Conservation (phyloP, 2,329 filamentous ascomycete genomes). For the Aureobasidium sp. region DNA sequence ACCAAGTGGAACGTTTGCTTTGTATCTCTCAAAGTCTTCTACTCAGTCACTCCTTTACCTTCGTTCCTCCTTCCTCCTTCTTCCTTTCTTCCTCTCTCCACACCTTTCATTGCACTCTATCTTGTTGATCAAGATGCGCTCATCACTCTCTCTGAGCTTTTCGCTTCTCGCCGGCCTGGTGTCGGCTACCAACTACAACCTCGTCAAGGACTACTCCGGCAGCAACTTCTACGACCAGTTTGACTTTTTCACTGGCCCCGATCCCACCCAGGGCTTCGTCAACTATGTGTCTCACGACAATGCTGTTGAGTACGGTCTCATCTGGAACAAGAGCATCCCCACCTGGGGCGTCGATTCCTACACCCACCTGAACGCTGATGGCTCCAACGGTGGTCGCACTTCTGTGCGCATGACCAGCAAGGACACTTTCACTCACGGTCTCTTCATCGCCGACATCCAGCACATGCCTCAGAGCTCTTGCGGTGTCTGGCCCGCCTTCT, state of each 20-base stretch:
- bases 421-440: constrained; percentile 38
- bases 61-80: not conserved
- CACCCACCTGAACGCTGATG: constrained; percentile 10
- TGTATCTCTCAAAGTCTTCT: not conserved
- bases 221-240: constrained; percentile 48
- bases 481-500: constrained; percentile 43
- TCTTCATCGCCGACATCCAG: constrained; percentile 43
- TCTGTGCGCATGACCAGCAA: constrained; percentile 42
- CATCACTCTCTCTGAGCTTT: constrained; percentile 13
- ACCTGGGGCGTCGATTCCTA: constrained; percentile 20
- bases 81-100: not conserved
- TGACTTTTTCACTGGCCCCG: constrained; percentile 45
- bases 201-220: constrained; percentile 42
- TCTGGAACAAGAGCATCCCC: constrained; percentile 16
- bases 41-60: constrained; percentile 9
- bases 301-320: constrained; percentile 36
- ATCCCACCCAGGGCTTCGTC: constrained; percentile 72
- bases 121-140: constrained; percentile 16
- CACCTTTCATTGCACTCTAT: not conserved
- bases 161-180: constrained; percentile 13
- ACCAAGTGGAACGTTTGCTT: constrained; percentile 9
- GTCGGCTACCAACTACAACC: constrained; percentile 22
- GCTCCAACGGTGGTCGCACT: constrained; percentile 25
- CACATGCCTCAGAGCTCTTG: constrained; percentile 45
- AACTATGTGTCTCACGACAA: constrained; percentile 54